phyloP scores from a whole-genome alignment of 306 rosid genomes.

The Acacia melanoxylon region DNA sequence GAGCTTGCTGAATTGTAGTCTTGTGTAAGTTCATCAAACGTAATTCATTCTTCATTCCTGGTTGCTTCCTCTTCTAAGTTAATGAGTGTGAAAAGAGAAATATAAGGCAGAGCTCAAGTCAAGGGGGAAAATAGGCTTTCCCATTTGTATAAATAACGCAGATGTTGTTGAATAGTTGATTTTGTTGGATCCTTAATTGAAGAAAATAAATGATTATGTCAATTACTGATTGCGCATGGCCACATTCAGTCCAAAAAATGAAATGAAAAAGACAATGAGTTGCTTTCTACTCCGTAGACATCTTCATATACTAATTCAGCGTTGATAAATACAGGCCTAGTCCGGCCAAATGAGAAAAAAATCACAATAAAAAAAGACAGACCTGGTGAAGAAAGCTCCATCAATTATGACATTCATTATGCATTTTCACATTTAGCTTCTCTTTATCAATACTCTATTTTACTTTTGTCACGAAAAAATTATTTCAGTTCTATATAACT shows the following conservation, averaged over 20 bases:
- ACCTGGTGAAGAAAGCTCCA: neutral
- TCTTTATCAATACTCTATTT: neutral
- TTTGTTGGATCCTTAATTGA: neutral
- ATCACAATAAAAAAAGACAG: neutral
- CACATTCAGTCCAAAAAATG: too few relatives aligned
- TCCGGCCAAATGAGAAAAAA: neutral
- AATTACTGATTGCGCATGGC: neutral
- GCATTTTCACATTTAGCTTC: neutral
- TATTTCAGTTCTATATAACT: too few relatives aligned
- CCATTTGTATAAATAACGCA: neutral
- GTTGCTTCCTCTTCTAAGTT: neutral
- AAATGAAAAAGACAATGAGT: neutral
- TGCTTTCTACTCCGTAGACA: neutral
- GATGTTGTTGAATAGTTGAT: neutral
- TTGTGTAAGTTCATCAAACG: neutral
- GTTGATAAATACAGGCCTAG: neutral
- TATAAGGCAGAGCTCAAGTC: neutral
- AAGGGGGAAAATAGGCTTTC: neutral
- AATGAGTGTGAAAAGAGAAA: neutral
- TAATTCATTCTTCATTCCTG: neutral
- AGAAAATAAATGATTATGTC: neutral
- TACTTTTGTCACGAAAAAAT: too few relatives aligned
- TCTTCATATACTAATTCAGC: neutral
- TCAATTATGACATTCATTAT: neutral
- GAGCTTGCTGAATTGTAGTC: neutral